These are phyloP conservation scores for Cyphellophora europaea DNA, from an alignment of 2,329 filamentous ascomycete genomes.

Conservation along the genomic window DNA sequence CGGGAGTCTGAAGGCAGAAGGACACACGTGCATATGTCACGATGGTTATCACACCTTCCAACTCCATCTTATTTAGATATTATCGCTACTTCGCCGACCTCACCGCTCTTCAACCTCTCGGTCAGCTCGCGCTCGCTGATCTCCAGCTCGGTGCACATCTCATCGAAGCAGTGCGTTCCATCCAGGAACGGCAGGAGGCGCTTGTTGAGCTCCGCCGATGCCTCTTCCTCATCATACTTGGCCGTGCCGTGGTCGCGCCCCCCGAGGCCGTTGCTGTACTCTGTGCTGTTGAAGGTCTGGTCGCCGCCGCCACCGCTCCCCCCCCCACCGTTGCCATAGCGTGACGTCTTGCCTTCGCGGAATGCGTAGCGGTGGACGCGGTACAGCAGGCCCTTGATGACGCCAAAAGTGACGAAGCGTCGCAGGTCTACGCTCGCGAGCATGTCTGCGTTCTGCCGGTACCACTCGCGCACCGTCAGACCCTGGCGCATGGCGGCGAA, in stretches of 20 bases:
- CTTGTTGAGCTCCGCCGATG: conserved; percentile 5
- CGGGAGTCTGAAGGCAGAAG: no score
- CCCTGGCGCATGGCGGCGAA: conserved; percentile 80
- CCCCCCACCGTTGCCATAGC: background rate
- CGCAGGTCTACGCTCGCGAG: conserved; percentile 76
- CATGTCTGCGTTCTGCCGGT: conserved; percentile 62
- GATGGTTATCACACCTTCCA: no score
- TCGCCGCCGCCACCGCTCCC: background rate
- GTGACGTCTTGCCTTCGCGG: conserved; percentile 23
- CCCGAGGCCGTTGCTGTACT: conserved; percentile 1
- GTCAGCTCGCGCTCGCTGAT: conserved; percentile 38
- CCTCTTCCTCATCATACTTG: conserved; percentile 2
- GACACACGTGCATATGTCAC: no score
- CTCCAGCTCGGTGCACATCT: conserved; percentile 41
- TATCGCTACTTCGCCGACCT: no score
- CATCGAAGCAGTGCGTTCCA: conserved; percentile 40
- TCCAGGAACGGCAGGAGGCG: conserved; percentile 33
- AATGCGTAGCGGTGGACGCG: conserved; percentile 87
- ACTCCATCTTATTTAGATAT: no score
- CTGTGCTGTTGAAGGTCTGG: conserved; percentile 5
- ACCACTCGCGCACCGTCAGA: conserved; percentile 79
- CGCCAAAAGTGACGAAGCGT: conserved; percentile 86
- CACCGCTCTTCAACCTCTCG: conserved; percentile 27
- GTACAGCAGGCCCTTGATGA: conserved; percentile 92
- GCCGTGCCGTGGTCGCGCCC: conserved; percentile 6